Base-by-base conservation (phyloP, 2,329 filamentous ascomycete species). In the Aspergillus tanneri region DNA sequence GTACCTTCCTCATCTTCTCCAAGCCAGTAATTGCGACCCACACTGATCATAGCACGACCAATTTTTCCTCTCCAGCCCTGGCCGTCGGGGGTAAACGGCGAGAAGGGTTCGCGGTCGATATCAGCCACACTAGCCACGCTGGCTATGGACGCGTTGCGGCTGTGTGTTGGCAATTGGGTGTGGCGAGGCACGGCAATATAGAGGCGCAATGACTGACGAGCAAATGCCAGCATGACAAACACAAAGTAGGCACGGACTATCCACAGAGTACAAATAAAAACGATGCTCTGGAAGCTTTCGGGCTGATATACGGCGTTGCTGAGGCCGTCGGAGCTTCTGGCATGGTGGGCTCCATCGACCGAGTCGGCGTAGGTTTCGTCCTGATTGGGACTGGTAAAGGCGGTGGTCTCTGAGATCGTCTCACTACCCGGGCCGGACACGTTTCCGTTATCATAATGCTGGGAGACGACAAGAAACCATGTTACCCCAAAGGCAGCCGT, bases 141-240 rank as follows among this genome's bases (percentile, higher is more conserved):
- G 55, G 75, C 75, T 7, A 73, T 67, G 9, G 74, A 71, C 7
- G 70, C 64, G 49, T 73, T 73, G 46, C 69, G 66, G 50, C 69
- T 73, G 49, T 73, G 69, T 11, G 66, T 69, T 7, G 67, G 69
- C 3, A 72, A 59, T 25, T 70, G 62, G 27, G 63, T 70, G 55
- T 70, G 66, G n/a, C 58, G 66, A 36, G 67, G 66, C 27, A 67
- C 57, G 5, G 74, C 73, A 12, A 74, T 68, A 55, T 81, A 78
- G 65, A 78, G 84, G 50, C 87, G 81, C 41, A 96, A 72, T 11
- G 88, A 85, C 64, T 85, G 82, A 54, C 89, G 82, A 3, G 91
- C 89, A 67, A 88, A 93, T 5, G 88, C 84, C 71, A 95, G 84
- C 67, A 95, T 83, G 45, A 96, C 80, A 28, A 96, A 75, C 57